phyloP scores from a whole-genome alignment of 179 eudicot genomes.

The Pouteria campechiana region DNA sequence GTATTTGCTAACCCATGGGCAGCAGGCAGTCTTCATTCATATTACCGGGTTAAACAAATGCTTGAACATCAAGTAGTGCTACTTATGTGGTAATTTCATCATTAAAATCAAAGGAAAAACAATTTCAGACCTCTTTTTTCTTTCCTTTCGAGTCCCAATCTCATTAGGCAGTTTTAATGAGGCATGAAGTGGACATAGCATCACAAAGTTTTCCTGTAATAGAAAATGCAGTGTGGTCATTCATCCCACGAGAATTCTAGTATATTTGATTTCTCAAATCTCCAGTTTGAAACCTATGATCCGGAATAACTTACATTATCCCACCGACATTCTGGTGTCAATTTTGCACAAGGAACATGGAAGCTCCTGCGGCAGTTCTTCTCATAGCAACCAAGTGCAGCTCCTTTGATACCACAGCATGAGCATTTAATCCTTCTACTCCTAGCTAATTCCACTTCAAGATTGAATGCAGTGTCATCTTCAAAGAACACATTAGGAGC shows the following conservation, averaged over 20 bases:
- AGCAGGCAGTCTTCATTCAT: too few relatives aligned
- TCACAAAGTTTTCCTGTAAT: slow-evolving; percentile 79
- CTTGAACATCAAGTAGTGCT: slow-evolving; percentile 1
- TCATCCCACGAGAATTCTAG: too few relatives aligned
- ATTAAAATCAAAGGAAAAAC: background rate
- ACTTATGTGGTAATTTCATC: too few relatives aligned
- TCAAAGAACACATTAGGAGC: slow-evolving; percentile 94
- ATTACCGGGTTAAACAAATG: too few relatives aligned
- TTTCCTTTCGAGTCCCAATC: slow-evolving; percentile 23
- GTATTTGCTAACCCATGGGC: too few relatives aligned
- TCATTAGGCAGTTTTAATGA: slow-evolving; percentile 67
- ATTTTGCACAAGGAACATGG: slow-evolving; percentile 87
- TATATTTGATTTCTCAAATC: too few relatives aligned
- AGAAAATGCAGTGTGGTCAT: slow-evolving; percentile 2
- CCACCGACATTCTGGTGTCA: slow-evolving; percentile 70
- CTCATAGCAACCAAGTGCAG: slow-evolving; percentile 93
- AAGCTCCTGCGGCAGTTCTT: slow-evolving; percentile 86
- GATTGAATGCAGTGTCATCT: slow-evolving; percentile 64
- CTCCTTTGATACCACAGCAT: slow-evolving; percentile 78
- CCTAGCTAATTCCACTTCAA: slow-evolving; percentile 74
- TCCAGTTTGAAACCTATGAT: too few relatives aligned
- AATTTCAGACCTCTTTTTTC: slow-evolving; percentile 12
- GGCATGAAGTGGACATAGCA: slow-evolving; percentile 81
- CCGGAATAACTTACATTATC: slow-evolving; percentile 81
- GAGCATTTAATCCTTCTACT: slow-evolving; percentile 82